Evolutionary conservation across 305 asterid genomes (phyloP).

Genomic region (Ilex paraguariensis): DNA sequence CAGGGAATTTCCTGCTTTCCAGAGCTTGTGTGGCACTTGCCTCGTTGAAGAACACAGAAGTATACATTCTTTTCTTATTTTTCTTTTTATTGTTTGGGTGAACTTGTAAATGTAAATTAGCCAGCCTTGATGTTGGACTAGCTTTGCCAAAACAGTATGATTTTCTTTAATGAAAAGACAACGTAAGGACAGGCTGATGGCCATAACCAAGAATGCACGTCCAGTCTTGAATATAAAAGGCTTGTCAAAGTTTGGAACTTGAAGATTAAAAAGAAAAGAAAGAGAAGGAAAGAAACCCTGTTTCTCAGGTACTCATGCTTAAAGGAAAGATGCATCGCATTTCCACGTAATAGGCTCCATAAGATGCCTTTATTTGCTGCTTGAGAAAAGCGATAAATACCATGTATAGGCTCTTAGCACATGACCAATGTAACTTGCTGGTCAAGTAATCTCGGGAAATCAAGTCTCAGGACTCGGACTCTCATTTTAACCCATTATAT

Average conservation of each 20-base stretch:
- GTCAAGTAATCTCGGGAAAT: no score
- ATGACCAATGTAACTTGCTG: no score
- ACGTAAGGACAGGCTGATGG: not conserved
- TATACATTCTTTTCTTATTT: conserved; percentile 18
- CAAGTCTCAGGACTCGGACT: no score
- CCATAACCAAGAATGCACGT: not conserved
- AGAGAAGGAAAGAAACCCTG: not conserved
- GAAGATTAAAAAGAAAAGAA: not conserved
- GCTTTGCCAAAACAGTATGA: not conserved
- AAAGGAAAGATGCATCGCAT: no score
- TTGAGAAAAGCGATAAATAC: no score
- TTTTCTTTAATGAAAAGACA: not conserved
- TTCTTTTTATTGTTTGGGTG: not conserved
- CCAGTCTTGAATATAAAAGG: not conserved
- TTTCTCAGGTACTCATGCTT: no score
- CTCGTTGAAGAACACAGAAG: conserved; percentile 91
- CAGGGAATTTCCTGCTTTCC: conserved; percentile 91
- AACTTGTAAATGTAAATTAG: not conserved
- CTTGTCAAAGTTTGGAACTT: not conserved
- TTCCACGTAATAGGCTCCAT: no score
- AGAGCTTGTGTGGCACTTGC: conserved; percentile 99
- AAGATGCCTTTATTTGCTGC: no score
- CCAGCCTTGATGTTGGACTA: not conserved
- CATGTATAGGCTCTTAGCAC: no score
- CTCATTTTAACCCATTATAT: no score